Conservation (phyloP, 75 land plant genomes). For the Pinus taeda region DNA sequence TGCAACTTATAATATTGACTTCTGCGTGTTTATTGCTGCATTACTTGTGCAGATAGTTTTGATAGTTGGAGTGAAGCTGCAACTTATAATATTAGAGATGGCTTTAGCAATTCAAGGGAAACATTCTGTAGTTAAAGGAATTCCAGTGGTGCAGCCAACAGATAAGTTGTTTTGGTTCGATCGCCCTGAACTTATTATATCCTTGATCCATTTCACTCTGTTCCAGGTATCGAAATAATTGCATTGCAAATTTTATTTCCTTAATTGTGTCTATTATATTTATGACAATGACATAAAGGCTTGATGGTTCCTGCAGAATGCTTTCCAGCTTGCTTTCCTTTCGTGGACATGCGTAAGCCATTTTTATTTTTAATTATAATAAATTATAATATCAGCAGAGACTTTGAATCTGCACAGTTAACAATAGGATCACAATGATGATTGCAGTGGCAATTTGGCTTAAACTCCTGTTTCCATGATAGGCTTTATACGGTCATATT, state of each 20-base stretch:
- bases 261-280: not conserved
- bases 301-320: conserved; percentile 38
- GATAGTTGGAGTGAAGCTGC: conserved; percentile 60
- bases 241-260: not conserved
- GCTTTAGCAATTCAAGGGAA: conserved; percentile 44
- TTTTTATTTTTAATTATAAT: not conserved
- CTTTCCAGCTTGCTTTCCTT: conserved; percentile 70
- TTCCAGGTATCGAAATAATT: conserved; percentile 47
- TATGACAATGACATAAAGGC: not conserved
- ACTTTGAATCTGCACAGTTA: not conserved
- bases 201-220: conserved; percentile 49
- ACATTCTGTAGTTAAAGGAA: conserved; percentile 44
- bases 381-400: not conserved
- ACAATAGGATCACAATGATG: not conserved
- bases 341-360: conserved; percentile 24
- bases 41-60: conserved; percentile 53
- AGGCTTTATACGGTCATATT: conserved; percentile 9
- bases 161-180: conserved; percentile 62
- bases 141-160: conserved; percentile 26
- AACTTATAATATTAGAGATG: conserved; percentile 57
- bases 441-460: conserved; percentile 28
- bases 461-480: conserved; percentile 35
- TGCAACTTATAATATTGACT: conserved; percentile 48
- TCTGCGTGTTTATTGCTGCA: not conserved
- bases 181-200: conserved; percentile 36